Evolutionary conservation across 106 monocot species (phyloP).

Genomic region (Dendrobium officinale): DNA sequence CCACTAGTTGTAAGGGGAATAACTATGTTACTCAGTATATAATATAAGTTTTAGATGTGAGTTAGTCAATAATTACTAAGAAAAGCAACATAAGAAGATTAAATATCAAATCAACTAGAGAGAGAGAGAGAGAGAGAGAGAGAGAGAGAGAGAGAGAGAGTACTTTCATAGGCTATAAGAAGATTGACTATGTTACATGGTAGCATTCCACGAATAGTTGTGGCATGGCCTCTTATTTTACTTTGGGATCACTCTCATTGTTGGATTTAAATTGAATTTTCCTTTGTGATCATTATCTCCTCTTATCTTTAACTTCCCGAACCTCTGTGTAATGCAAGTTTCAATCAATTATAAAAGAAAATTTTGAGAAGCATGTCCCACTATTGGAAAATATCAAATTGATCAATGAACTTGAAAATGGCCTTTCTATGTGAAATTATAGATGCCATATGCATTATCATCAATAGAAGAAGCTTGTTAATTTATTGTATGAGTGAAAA

Average conservation of each 20-base stretch:
- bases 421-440: no score
- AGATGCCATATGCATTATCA: no score
- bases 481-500: no score
- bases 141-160: no score
- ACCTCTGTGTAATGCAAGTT: slow-evolving; percentile 38
- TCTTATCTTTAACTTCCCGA: slow-evolving; percentile 60
- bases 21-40: no score
- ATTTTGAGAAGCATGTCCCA: not conserved
- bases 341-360: not conserved
- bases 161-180: slow-evolving; percentile 89
- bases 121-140: not conserved
- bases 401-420: no score
- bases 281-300: slow-evolving; percentile 61
- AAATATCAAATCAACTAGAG: not conserved
- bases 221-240: slow-evolving; percentile 12
- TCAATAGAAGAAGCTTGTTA: no score
- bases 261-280: slow-evolving; percentile 30
- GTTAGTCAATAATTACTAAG: not conserved
- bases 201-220: slow-evolving; percentile 62
- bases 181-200: slow-evolving; percentile 57
- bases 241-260: slow-evolving; percentile 12
- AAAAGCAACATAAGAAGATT: not conserved
- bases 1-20: not conserved
- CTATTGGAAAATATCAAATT: not conserved
- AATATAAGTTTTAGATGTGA: no score